Percentiles rank a stretch among this genome's conserved stretches.
Conservation (phyloP, 1,284 basidiomycete genomes). For the Macrocystidia cucumis region DNA sequence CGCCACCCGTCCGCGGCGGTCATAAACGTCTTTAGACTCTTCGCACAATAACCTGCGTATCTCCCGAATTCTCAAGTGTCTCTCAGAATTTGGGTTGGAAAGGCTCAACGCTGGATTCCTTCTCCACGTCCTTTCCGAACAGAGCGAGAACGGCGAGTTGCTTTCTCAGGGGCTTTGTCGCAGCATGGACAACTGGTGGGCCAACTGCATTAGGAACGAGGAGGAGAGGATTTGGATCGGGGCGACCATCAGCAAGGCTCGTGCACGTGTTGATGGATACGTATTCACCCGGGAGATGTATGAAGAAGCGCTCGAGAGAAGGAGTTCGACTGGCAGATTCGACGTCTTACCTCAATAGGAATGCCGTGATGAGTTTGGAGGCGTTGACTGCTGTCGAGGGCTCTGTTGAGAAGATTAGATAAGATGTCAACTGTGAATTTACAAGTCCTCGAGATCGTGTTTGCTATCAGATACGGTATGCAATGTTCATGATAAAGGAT, state of each 20-base stretch:
- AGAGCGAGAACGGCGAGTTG: conserved; percentile 52
- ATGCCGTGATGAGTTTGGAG: no score
- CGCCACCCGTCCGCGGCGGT: background rate
- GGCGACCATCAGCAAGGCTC: conserved; percentile 37
- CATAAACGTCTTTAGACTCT: conserved; percentile 30
- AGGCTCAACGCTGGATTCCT: conserved; percentile 59
- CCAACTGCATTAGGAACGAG: conserved; percentile 59
- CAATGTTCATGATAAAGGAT: no score
- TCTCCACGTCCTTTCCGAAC: conserved; percentile 61
- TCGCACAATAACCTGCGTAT: conserved; percentile 74
- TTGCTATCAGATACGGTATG: no score
- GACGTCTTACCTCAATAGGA: conserved; percentile 4
- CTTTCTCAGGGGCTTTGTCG: conserved; percentile 36
- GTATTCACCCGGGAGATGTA: conserved; percentile 55
- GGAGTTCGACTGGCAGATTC: no score
- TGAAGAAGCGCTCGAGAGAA: conserved; percentile 33
- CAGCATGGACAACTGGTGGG: conserved; percentile 77
- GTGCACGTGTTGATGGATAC: conserved; percentile 27
- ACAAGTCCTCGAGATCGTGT: no score
- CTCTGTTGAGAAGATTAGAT: no score
- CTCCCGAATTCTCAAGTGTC: conserved; percentile 69
- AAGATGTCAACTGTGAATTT: no score
- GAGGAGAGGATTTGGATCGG: conserved; percentile 50
- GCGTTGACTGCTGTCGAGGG: no score
- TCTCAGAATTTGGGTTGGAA: conserved; percentile 63